Conservation (phyloP, 1,284 basidiomycete genomes). For the Malassezia japonica region DNA sequence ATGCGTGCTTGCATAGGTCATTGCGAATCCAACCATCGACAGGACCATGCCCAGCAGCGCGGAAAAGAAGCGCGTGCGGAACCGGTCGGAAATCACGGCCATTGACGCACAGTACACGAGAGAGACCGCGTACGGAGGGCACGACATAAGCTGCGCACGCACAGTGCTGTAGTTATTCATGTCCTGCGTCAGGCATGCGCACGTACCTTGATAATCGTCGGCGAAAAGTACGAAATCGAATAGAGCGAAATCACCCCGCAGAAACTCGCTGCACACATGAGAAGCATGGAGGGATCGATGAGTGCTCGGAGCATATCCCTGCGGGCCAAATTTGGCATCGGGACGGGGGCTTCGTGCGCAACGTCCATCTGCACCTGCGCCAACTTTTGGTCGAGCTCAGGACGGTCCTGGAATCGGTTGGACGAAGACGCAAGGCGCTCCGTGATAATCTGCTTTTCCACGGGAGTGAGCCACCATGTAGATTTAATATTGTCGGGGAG, state of each 20-base stretch:
- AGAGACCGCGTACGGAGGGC: conserved; percentile 32
- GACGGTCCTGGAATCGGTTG: no score
- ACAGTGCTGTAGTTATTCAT: conserved; percentile 21
- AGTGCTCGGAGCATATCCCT: conserved; percentile 25
- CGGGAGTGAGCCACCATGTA: conserved; percentile 26
- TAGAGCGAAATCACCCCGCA: conserved; percentile 28
- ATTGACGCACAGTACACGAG: conserved; percentile 29
- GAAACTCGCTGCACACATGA: conserved; percentile 26
- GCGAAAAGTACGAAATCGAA: conserved; percentile 34
- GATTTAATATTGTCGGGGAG: conserved; percentile 28
- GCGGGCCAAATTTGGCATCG: not conserved
- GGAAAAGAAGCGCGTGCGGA: conserved; percentile 23
- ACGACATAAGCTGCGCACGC: conserved; percentile 32
- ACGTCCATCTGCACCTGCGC: not conserved
- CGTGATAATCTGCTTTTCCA: conserved; percentile 23
- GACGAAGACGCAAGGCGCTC: no score
- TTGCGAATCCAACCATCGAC: conserved; percentile 24
- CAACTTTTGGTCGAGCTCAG: not conserved
- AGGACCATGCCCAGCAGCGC: conserved; percentile 22
- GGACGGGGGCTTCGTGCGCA: not conserved
- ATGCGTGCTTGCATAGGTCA: conserved; percentile 22
- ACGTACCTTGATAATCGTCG: conserved; percentile 37
- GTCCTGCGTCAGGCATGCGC: conserved; percentile 20
- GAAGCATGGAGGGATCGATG: conserved; percentile 23
- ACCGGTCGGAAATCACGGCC: conserved; percentile 31